phyloP scores from a whole-genome alignment of 306 rosid species.

The Fagus sylvatica region DNA sequence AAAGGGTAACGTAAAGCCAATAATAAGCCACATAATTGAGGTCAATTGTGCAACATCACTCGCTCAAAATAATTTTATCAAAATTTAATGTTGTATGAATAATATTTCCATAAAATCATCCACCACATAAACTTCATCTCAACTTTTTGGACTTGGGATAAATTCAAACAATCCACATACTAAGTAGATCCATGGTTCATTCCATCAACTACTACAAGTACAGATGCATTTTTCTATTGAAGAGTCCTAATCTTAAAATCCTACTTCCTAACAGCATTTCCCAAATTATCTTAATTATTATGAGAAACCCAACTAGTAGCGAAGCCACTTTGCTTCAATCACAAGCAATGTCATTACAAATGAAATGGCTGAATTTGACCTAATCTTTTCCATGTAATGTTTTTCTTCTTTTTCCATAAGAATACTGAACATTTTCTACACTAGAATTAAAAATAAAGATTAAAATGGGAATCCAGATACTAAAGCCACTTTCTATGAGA shows the following conservation, averaged over 20 bases:
- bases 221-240: not conserved
- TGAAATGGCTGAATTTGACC: slow-evolving; percentile 17
- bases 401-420: too few relatives aligned
- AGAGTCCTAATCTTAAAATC: not conserved
- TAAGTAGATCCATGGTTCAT: slow-evolving; percentile 2
- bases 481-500: not conserved
- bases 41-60: not conserved
- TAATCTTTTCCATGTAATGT: not conserved
- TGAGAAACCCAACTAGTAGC: not conserved
- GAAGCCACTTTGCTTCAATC: slow-evolving; percentile 10
- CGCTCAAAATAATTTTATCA: not conserved
- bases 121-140: slow-evolving; percentile 20
- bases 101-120: not conserved
- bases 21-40: not conserved
- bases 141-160: slow-evolving; percentile 30
- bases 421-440: too few relatives aligned
- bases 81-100: not conserved
- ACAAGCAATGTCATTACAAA: slow-evolving; percentile 16
- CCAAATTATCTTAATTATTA: too few relatives aligned
- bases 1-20: not conserved
- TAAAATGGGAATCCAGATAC: not conserved
- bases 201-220: not conserved
- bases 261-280: not conserved
- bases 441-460: not conserved
- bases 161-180: slow-evolving; percentile 1